phyloP scores from a whole-genome alignment of 768 basidiomycete genomes.

The Amanita brunnescens region DNA sequence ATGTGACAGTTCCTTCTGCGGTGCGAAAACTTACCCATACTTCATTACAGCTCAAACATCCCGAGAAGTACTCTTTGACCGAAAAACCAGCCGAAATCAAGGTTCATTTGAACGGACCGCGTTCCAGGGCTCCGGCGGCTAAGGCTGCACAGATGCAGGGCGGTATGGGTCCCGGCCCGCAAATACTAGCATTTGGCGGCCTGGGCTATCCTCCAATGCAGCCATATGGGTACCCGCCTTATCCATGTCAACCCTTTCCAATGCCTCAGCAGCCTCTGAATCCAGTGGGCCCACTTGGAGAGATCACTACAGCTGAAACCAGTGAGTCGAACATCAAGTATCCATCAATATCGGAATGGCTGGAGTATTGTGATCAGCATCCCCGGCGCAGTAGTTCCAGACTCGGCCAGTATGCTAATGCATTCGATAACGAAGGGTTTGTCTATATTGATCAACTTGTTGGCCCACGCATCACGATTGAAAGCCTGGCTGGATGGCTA shows the following conservation, averaged over 20 bases:
- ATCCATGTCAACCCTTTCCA: background rate
- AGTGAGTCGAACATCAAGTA: background rate
- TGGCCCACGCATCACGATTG: background rate
- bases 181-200: background rate
- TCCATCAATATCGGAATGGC: conserved; percentile 3
- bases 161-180: background rate
- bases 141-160: background rate
- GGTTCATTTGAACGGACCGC: conserved; percentile 3
- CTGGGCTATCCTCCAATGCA: background rate
- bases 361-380: conserved; percentile 5
- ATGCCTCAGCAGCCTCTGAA: background rate
- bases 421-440: conserved; percentile 5
- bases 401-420: background rate
- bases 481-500: background rate
- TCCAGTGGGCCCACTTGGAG: background rate
- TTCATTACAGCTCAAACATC: conserved; percentile 5
- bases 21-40: background rate
- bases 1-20: background rate
- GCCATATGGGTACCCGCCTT: conserved; percentile 3
- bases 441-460: conserved; percentile 5
- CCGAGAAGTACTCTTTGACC: conserved; percentile 1
- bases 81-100: conserved; percentile 3
- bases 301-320: background rate
- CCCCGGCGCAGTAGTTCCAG: conserved; percentile 1
- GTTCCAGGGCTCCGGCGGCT: background rate